Evolutionary conservation across 164 flowering plant species (phyloP).

Genomic region (Vitis amurensis): DNA sequence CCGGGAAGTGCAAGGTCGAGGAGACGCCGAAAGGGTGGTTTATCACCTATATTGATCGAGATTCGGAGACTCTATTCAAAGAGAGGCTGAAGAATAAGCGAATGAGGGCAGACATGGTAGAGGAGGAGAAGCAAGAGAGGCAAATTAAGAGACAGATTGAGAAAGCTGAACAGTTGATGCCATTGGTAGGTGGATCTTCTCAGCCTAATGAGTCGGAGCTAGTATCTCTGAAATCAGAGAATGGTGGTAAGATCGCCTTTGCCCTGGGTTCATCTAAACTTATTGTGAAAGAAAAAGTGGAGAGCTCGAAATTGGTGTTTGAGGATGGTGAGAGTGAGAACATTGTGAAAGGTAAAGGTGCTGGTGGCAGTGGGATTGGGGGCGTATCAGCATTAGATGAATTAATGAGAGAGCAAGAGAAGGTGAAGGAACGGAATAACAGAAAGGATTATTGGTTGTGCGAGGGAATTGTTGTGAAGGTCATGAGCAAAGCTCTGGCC

Average conservation of each 20-base stretch:
- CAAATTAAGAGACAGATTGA: constrained; percentile 79
- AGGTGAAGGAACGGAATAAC: constrained; percentile 65
- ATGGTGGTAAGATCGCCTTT: constrained; percentile 54
- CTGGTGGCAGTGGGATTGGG: constrained; percentile 18
- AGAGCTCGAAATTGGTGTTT: constrained; percentile 45
- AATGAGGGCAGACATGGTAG: constrained; percentile 60
- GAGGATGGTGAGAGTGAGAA: constrained; percentile 39
- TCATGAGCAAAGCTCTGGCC: constrained; percentile 77
- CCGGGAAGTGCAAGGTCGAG: constrained; percentile 88
- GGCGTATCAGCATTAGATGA: constrained; percentile 64
- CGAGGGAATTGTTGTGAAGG: constrained; percentile 84
- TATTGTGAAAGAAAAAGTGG: constrained; percentile 33
- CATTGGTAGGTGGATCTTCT: constrained; percentile 7
- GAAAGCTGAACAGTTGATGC: constrained; percentile 54
- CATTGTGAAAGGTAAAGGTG: constrained; percentile 15
- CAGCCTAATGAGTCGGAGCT: constrained; percentile 20
- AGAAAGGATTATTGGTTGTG: constrained; percentile 87
- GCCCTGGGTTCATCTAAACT: constrained; percentile 46
- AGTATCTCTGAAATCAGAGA: constrained; percentile 29
- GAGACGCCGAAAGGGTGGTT: constrained; percentile 97
- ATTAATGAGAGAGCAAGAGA: constrained; percentile 84
- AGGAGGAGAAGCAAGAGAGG: constrained; percentile 87
- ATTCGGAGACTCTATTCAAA: constrained; percentile 78
- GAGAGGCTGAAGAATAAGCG: constrained; percentile 76
- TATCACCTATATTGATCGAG: constrained; percentile 82